Conservation (phyloP, 768 basidiomycete species). For the Pisolithus orientalis region DNA sequence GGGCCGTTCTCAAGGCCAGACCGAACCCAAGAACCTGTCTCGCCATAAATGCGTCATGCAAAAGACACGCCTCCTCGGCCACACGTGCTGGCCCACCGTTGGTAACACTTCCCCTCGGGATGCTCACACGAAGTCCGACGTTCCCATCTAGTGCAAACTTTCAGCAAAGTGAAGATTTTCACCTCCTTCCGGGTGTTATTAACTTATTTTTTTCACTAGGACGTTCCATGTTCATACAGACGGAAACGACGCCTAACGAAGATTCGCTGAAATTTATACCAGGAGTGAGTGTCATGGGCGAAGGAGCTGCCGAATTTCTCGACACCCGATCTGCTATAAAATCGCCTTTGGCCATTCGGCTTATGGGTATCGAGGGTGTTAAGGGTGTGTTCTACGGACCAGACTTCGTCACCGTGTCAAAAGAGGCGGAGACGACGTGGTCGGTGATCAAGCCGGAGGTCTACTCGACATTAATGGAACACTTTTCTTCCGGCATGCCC, state of each 20-base stretch:
- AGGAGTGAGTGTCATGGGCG: conserved; percentile 80
- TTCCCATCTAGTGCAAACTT: conserved; percentile 8
- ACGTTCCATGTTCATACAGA: conserved; percentile 97
- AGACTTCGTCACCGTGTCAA: conserved; percentile 96
- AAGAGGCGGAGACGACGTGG: conserved; percentile 83
- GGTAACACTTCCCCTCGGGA: conserved; percentile 29
- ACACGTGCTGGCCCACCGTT: conserved; percentile 20
- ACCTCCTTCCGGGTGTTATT: neutral
- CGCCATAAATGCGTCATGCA: conserved; percentile 6
- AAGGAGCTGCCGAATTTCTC: conserved; percentile 90
- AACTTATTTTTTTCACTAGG: conserved; percentile 30
- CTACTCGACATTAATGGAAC: conserved; percentile 94
- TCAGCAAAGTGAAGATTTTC: conserved; percentile 28
- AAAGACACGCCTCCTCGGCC: conserved; percentile 19
- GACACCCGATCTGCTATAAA: conserved; percentile 78
- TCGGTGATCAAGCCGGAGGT: conserved; percentile 92
- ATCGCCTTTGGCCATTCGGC: conserved; percentile 92
- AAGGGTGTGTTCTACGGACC: conserved; percentile 90
- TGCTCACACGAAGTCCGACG: conserved; percentile 8
- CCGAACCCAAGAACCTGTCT: conserved; percentile 1
- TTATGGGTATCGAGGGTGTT: conserved; percentile 94
- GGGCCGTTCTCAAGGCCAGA: neutral
- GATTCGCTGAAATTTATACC: conserved; percentile 98
- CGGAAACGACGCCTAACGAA: conserved; percentile 94
- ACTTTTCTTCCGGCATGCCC: conserved; percentile 85